phyloP scores from a whole-genome alignment of 345 rosid species.

The Erodium maritimum region DNA sequence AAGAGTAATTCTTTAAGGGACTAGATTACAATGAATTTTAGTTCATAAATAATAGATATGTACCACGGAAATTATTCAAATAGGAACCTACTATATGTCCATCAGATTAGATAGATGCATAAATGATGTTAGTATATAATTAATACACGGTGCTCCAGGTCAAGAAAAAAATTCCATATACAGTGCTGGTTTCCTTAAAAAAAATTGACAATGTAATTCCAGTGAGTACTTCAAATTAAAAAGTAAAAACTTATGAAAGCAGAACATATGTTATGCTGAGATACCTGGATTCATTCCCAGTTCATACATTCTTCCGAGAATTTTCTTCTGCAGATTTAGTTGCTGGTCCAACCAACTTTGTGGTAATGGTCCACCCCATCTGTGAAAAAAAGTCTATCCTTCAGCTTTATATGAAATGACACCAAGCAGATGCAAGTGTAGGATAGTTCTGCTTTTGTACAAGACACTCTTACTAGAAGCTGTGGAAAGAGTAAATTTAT shows the following conservation, averaged over 20 bases:
- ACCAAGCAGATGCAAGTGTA: neutral
- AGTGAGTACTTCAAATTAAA: too few relatives aligned
- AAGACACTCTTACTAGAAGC: neutral
- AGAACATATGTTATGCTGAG: neutral
- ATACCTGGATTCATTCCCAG: constrained; percentile 75
- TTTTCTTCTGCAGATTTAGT: constrained; percentile 44
- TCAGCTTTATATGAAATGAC: neutral
- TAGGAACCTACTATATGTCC: neutral
- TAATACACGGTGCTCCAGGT: too few relatives aligned
- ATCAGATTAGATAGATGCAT: neutral
- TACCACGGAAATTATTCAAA: neutral
- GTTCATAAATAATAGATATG: neutral
- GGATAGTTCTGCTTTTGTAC: neutral
- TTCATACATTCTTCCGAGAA: constrained; percentile 50
- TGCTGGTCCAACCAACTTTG: constrained; percentile 62
- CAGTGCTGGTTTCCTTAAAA: neutral
- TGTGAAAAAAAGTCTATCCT: constrained; percentile 7
- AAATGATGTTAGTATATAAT: neutral
- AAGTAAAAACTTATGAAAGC: too few relatives aligned
- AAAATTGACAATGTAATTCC: neutral
- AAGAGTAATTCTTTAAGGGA: neutral
- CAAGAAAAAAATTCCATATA: too few relatives aligned
- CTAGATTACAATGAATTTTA: too few relatives aligned
- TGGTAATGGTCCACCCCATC: constrained; percentile 73
- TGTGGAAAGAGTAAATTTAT: too few relatives aligned